Evolutionary conservation across 352 stramenopile genomes (phyloP).

Genomic region (Salisapilia sapeloensis): DNA sequence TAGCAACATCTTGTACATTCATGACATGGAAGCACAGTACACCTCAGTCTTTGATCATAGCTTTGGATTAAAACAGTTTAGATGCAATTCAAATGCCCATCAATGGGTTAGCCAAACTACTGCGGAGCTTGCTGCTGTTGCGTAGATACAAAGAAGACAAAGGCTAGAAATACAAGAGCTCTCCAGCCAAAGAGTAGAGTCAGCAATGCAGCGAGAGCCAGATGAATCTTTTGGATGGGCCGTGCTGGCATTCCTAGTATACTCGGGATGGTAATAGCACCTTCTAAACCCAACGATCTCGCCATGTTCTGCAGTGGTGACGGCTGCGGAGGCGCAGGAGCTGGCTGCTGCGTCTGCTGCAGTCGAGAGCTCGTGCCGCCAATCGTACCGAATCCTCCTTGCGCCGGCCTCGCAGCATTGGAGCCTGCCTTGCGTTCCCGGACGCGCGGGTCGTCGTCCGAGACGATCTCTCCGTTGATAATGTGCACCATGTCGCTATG

Average conservation of each 20-base stretch:
- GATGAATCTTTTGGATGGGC: conserved; percentile 51
- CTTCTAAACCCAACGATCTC: conserved; percentile 36
- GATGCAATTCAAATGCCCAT: too few relatives aligned
- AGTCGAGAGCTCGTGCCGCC: background rate
- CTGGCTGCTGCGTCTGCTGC: conserved; percentile 1
- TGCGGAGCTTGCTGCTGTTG: too few relatives aligned
- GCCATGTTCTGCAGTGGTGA: conserved; percentile 31
- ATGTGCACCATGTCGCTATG: conserved; percentile 61
- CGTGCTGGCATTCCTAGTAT: conserved; percentile 31
- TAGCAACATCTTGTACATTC: too few relatives aligned
- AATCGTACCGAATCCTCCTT: too few relatives aligned
- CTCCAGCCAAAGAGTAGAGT: conserved; percentile 50
- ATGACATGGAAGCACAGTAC: too few relatives aligned
- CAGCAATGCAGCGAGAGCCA: conserved; percentile 34
- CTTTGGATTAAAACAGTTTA: too few relatives aligned
- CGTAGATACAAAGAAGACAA: conserved; percentile 41
- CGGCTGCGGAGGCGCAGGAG: conserved; percentile 1
- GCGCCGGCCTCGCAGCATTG: conserved; percentile 1
- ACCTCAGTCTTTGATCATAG: too few relatives aligned
- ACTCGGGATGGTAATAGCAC: conserved; percentile 33
- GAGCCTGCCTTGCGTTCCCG: background rate
- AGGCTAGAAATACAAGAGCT: conserved; percentile 46
- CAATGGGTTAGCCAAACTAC: too few relatives aligned
- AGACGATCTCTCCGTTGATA: conserved; percentile 78
- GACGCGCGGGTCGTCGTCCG: conserved; percentile 68